Percentiles rank a stretch among this genome's conserved stretches.
These are phyloP conservation scores for Cystofilobasidium capitatum DNA, from an alignment of 768 basidiomycete genomes.

Conservation along the genomic window DNA sequence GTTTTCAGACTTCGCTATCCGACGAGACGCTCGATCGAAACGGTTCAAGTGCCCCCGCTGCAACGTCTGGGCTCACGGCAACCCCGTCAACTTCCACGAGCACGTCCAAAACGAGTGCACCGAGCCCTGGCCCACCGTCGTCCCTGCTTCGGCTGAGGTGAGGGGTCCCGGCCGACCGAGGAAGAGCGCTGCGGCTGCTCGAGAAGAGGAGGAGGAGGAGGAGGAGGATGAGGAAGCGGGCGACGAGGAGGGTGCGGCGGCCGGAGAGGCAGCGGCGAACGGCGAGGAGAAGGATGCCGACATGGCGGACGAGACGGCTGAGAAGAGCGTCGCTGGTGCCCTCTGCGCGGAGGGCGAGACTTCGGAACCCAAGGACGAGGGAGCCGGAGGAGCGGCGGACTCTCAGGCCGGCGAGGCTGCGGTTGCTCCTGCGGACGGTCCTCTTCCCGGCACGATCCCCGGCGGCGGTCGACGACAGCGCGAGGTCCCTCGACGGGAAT, in stretches of 20 bases:
- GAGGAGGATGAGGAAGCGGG: background rate
- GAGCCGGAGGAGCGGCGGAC: no score
- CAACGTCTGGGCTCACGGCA: background rate
- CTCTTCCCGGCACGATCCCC: background rate
- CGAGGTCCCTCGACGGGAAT: background rate
- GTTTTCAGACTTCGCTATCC: background rate
- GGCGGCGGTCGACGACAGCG: no score
- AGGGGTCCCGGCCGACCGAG: background rate
- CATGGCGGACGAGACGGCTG: background rate
- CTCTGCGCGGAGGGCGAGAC: background rate
- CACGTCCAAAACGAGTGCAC: background rate
- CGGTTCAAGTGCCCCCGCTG: constrained; percentile 6
- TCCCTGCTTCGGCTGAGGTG: background rate
- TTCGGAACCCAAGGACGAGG: no score
- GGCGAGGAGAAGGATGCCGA: no score
- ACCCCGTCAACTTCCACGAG: background rate
- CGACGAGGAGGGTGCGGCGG: no score
- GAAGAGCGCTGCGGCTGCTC: background rate
- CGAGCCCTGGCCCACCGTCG: background rate
- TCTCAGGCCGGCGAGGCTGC: no score
- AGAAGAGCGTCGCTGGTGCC: background rate
- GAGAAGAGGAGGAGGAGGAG: background rate
- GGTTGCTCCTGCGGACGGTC: background rate
- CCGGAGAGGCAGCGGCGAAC: no score
- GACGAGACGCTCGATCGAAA: background rate